Base-by-base conservation (phyloP, 805 yeast species). In the Kuraishia piskuri region DNA sequence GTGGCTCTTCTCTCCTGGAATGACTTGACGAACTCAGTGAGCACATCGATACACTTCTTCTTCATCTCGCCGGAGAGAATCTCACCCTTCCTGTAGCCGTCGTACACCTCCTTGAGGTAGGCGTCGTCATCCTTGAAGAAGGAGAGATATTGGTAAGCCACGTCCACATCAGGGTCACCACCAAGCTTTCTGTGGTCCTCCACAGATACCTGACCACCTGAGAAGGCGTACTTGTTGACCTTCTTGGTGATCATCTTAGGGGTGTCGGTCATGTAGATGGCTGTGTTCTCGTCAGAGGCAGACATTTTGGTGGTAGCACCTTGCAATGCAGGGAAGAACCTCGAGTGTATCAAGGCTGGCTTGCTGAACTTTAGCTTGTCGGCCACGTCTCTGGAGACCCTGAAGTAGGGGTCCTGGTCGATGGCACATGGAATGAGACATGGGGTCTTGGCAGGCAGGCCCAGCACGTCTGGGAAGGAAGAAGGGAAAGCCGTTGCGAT, bases 381-480 rank as follows among this genome's bases (percentile, higher is more conserved):
- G 10, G 99, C 97, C 59, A 94, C 99, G 68, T 94, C 99, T 72
- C 99, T 81, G 71, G 96, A 89, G 22, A 94, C 95, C 71, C 99
- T 81, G 76, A 94, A 94, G 71, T 94, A 94, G 26, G 99, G 98
- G 70, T 94, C 99, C 76, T 92, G 99, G 68, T 94, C 99, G 67
- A 94, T 94, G 50, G 99, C 99, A 78, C 99, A 94, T 45, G 99
- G 99, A 69, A 94, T 94, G 69, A 94, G 76, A 71, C 96, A 90
- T 57, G 97, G 98, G 0, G 97, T 90, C 74, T 91, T 94, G 50
- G 84, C 75, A 49, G 95, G 89, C 63, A 85, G 72, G 6, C 89
- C 97, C 61, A 94, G 79, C 22, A 94, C 87, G 58, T 86, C 96
- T 2, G 98, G 99, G 80, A 89, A 94, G 14, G 97, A 88, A 50